phyloP scores from a whole-genome alignment of 139 green algal genomes.

The Haematococcus lacustris region DNA sequence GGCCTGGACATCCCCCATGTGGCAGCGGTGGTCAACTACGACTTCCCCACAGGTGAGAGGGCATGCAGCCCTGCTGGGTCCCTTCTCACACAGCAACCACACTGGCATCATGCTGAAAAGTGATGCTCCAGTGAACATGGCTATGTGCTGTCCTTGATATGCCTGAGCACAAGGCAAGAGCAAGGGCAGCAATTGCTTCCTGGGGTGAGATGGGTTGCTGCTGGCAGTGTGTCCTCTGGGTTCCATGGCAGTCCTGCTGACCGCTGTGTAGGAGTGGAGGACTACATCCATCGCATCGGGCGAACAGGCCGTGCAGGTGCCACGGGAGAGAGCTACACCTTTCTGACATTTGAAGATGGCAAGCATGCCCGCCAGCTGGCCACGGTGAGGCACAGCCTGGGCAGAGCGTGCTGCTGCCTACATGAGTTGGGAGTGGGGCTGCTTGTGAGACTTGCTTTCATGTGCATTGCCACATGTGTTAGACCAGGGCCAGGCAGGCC shows the following conservation, averaged over 20 bases:
- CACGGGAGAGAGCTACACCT: constrained; percentile 69
- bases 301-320: constrained; percentile 79
- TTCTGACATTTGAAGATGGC: constrained; percentile 60
- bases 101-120: too few relatives aligned
- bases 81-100: too few relatives aligned
- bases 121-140: too few relatives aligned
- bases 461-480: neutral
- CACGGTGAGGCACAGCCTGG: constrained; percentile 10
- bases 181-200: too few relatives aligned
- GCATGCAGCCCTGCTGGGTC: too few relatives aligned
- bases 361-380: constrained; percentile 66
- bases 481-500: neutral
- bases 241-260: too few relatives aligned
- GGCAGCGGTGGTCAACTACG: constrained; percentile 79
- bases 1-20: constrained; percentile 88
- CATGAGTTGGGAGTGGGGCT: neutral
- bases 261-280: constrained; percentile 44
- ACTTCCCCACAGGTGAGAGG: constrained; percentile 59
- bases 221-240: too few relatives aligned
- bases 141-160: too few relatives aligned
- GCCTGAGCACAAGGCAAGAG: too few relatives aligned
- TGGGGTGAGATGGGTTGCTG: too few relatives aligned
- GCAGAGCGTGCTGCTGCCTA: neutral
- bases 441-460: neutral
- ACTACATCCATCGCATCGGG: constrained; percentile 87